phyloP scores from a whole-genome alignment of 2,329 filamentous ascomycete genomes.

The Proliferodiscus dingleyae region DNA sequence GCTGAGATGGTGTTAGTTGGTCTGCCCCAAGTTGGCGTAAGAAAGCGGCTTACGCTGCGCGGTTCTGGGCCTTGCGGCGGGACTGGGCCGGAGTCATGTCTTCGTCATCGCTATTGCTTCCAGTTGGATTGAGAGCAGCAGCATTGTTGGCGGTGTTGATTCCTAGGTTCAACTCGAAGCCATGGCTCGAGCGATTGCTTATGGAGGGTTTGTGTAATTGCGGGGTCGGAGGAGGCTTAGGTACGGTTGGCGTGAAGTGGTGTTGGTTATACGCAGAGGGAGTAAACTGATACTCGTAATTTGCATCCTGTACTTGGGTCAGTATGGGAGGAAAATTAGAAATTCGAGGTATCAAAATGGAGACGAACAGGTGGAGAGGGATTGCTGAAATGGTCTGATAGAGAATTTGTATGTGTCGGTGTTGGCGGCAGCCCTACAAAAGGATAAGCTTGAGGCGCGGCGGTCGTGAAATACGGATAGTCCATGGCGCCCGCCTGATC shows the following conservation, averaged over 20 bases:
- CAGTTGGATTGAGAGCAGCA: slow-evolving; percentile 20
- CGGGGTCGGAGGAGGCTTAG: slow-evolving; percentile 21
- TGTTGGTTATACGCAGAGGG: slow-evolving; percentile 26
- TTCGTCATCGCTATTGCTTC: slow-evolving; percentile 40
- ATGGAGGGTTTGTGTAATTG: slow-evolving; percentile 26
- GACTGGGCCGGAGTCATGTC: slow-evolving; percentile 51
- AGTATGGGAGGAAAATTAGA: slow-evolving; percentile 23
- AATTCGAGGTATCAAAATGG: slow-evolving; percentile 9
- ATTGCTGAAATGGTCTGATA: slow-evolving; percentile 42
- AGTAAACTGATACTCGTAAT: slow-evolving; percentile 25
- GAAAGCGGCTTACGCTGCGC: slow-evolving; percentile 59
- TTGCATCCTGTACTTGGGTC: slow-evolving; percentile 29
- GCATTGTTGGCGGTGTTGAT: slow-evolving; percentile 24
- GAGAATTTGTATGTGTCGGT: slow-evolving; percentile 33
- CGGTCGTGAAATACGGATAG: slow-evolving; percentile 46
- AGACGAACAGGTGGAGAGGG: slow-evolving; percentile 34
- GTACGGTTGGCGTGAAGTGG: slow-evolving; percentile 16
- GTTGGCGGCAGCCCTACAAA: slow-evolving; percentile 42
- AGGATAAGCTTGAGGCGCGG: slow-evolving; percentile 40
- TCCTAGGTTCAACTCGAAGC: slow-evolving; percentile 10
- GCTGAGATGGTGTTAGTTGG: slow-evolving; percentile 41
- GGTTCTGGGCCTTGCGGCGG: slow-evolving; percentile 66
- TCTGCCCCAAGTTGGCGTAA: background rate
- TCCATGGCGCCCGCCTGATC: slow-evolving; percentile 40
- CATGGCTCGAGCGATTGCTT: slow-evolving; percentile 15